phyloP scores from a whole-genome alignment of 2,329 filamentous ascomycete genomes.

The Botryosphaeria dothidea region DNA sequence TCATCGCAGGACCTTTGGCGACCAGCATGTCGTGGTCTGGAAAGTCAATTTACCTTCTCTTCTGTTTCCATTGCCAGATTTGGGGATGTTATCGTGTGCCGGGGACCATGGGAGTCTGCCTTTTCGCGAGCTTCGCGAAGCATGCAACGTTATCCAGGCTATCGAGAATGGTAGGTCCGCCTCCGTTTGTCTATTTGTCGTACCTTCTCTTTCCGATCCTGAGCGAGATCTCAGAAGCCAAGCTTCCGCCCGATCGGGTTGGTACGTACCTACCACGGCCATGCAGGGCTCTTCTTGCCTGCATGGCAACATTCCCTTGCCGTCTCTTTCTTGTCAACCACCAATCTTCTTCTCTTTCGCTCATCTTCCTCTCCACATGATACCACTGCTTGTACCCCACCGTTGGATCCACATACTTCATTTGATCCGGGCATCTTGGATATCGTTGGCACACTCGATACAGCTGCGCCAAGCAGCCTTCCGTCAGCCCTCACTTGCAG shows the following conservation, averaged over 20 bases:
- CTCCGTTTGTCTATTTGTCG: neutral
- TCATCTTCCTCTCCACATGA: neutral
- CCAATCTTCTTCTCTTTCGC: neutral
- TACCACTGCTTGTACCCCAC: neutral
- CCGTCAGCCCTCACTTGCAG: neutral
- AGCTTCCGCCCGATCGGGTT: neutral
- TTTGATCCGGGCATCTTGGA: slow-evolving; percentile 1
- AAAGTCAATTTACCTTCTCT: too few species aligned
- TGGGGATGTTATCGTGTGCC: too few species aligned
- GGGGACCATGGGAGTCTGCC: too few species aligned
- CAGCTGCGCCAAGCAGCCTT: neutral
- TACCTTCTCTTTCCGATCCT: neutral
- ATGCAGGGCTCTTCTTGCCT: neutral
- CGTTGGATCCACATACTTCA: slow-evolving; percentile 7
- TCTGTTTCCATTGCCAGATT: too few species aligned
- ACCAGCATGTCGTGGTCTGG: too few species aligned
- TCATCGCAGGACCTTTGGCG: too few species aligned
- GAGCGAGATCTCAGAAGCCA: neutral
- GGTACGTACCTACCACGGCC: neutral
- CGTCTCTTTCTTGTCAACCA: neutral
- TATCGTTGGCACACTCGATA: slow-evolving; percentile 11
- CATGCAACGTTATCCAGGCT: neutral
- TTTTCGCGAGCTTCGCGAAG: too few species aligned
- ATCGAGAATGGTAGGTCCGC: neutral
- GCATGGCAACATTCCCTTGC: neutral